Evolutionary conservation across 2,329 filamentous ascomycete species (phyloP).

Genomic region (Fusarium sp.): DNA sequence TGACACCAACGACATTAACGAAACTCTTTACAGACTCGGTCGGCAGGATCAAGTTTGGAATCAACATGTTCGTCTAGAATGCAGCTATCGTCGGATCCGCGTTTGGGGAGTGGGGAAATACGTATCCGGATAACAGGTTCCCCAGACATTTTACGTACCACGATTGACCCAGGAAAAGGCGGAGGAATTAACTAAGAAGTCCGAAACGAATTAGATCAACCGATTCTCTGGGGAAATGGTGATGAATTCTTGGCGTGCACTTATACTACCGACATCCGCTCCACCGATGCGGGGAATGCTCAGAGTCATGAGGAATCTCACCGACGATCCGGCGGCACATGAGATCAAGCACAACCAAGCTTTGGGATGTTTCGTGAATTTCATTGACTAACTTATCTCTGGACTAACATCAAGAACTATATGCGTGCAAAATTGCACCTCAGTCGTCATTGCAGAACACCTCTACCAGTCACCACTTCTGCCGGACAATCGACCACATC

Average conservation of each 20-base stretch:
- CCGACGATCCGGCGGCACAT: background rate
- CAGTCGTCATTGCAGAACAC: background rate
- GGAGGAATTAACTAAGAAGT: slow-evolving; percentile 23
- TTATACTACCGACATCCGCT: background rate
- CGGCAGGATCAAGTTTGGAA: background rate
- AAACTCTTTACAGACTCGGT: background rate
- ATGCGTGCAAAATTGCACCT: background rate
- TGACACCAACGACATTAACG: background rate
- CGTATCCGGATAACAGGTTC: background rate
- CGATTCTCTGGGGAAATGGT: background rate
- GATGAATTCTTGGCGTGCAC: background rate
- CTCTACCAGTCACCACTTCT: background rate
- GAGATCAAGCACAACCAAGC: background rate
- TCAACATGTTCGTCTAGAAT: background rate
- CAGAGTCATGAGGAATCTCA: background rate
- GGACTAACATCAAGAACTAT: background rate
- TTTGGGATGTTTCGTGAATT: background rate
- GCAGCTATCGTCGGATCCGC: slow-evolving; percentile 1
- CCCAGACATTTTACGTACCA: background rate
- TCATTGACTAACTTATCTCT: background rate
- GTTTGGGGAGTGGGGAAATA: slow-evolving; percentile 4
- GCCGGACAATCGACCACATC: background rate
- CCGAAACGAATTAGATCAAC: background rate
- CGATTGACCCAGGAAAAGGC: background rate
- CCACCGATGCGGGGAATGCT: slow-evolving; percentile 4